Evolutionary conservation across 495 filamentous ascomycete species (phyloP).

Genomic region (Penicillium pulvis): DNA sequence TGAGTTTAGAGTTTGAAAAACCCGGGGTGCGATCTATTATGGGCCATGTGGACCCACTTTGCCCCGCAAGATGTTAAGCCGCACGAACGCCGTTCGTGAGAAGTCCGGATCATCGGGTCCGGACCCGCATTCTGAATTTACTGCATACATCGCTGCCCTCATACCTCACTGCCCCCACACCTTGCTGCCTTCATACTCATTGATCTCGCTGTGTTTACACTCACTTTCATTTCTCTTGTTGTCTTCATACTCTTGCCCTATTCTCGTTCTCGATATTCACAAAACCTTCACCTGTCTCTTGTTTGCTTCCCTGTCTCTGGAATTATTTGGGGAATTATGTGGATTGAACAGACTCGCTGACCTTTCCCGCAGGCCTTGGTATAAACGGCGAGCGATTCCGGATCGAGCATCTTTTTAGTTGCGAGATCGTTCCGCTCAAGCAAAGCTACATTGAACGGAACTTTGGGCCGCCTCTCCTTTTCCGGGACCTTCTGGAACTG

Average conservation of each 20-base stretch:
- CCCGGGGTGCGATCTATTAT: neutral
- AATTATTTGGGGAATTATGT: neutral
- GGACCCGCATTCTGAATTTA: too few relatives aligned
- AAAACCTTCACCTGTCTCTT: neutral
- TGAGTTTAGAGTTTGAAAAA: neutral
- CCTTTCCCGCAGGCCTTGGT: conserved; percentile 14
- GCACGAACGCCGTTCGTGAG: neutral
- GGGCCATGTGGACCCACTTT: too few relatives aligned
- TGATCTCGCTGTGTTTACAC: too few relatives aligned
- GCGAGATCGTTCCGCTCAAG: conserved; percentile 77
- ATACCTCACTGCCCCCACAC: too few relatives aligned
- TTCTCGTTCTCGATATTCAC: too few relatives aligned
- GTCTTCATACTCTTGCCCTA: too few relatives aligned
- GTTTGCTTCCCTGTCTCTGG: neutral
- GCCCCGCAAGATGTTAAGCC: neutral
- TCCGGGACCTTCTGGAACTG: conserved; percentile 71
- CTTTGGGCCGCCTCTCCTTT: conserved; percentile 62
- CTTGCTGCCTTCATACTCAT: too few relatives aligned
- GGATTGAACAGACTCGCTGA: neutral
- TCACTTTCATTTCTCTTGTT: too few relatives aligned
- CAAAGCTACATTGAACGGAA: conserved; percentile 82
- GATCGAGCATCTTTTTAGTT: conserved; percentile 71
- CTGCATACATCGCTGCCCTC: too few relatives aligned
- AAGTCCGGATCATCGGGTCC: too few relatives aligned
- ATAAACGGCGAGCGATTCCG: conserved; percentile 9